Evolutionary conservation across 1,284 basidiomycete species (phyloP), one percentile per base, ranked within the genome.

Genomic region (Ceraceosorus guamensis): DNA sequence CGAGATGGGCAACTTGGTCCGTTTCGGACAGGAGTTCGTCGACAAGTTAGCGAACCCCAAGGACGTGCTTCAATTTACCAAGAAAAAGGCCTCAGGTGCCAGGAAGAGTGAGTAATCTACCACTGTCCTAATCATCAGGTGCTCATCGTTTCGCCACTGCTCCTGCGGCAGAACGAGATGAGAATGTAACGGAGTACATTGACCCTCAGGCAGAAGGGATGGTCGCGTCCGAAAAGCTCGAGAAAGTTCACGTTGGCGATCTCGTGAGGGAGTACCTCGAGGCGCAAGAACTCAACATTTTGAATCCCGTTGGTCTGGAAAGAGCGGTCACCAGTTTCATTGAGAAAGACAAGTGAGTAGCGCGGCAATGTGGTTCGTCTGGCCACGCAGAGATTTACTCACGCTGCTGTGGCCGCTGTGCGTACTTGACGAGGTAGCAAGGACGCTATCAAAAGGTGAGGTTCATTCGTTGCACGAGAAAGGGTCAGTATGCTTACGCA

Each of bases 11-110:
- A 99, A 99, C 76, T 89, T 92, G 11, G 87, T 93, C 50, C 87
- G 93, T 6, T 96, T 99, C 74, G 93, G 95, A 0, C 91, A 95
- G 76, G 90, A 95, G 74, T 97, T 95, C 77, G 83, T 86, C 58
- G 90, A 89, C 2, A 83, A 83, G 24, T 84, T 98, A 13, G 95
- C 93, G 8, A 99, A 99, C 73, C 92, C 93, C 5, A 84, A 89
- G 43, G 92, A 97, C 70, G 83, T 98, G 33, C 82, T 90, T 48
- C 96, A 96, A 78, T 87, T 92, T 74, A 84, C 88, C 16, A 83
- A 86, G 48, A 92, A 88, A 77, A 87, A 86, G 70, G 69, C 43
- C 0, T 33, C 33, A 14, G 18, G 18, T 24, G 8, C 8, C 37
- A 24, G 37, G 18, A 52, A 52, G 50, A 44, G 34, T 16, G 45